Conservation (phyloP, 2,329 filamentous ascomycete genomes). For the Stemphylium lycopersici region DNA sequence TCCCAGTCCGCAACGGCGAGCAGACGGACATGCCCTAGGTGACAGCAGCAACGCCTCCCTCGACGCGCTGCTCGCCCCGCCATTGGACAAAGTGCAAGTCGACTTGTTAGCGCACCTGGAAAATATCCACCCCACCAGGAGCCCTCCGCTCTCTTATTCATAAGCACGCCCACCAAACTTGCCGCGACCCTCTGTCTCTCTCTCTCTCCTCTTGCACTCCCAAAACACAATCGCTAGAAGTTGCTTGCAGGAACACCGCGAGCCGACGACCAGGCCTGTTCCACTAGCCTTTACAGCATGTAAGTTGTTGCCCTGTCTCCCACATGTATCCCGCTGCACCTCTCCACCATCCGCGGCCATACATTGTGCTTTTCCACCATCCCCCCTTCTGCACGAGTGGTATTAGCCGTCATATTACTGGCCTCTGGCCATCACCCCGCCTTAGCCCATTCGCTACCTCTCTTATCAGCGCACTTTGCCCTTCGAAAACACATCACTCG, state of each 20-base stretch:
- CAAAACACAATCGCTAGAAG: slow-evolving; percentile 30
- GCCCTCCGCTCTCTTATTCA: slow-evolving; percentile 40
- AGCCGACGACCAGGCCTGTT: slow-evolving; percentile 34
- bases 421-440: slow-evolving; percentile 32
- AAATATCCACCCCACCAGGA: slow-evolving; percentile 45
- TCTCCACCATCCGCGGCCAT: slow-evolving; percentile 15
- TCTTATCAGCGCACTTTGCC: slow-evolving; percentile 42
- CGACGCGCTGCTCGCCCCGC: slow-evolving; percentile 34
- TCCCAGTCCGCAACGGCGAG: slow-evolving; percentile 23
- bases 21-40: slow-evolving; percentile 24
- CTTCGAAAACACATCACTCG: slow-evolving; percentile 36
- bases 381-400: slow-evolving; percentile 27
- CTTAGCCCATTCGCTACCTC: slow-evolving; percentile 39
- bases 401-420: slow-evolving; percentile 29
- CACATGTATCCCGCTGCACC: slow-evolving; percentile 22
- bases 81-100: slow-evolving; percentile 41
- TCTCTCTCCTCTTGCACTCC: slow-evolving; percentile 14
- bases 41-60: slow-evolving; percentile 30
- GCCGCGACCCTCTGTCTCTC: slow-evolving; percentile 21
- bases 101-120: slow-evolving; percentile 43
- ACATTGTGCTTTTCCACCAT: slow-evolving; percentile 19
- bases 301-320: slow-evolving; percentile 38
- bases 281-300: slow-evolving; percentile 31
- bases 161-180: slow-evolving; percentile 40
- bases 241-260: slow-evolving; percentile 40